Percentiles rank a stretch among this genome's conserved stretches.
Evolutionary conservation across 2,329 filamentous ascomycete genomes (phyloP).

Genomic region (Septoria petroselini): DNA sequence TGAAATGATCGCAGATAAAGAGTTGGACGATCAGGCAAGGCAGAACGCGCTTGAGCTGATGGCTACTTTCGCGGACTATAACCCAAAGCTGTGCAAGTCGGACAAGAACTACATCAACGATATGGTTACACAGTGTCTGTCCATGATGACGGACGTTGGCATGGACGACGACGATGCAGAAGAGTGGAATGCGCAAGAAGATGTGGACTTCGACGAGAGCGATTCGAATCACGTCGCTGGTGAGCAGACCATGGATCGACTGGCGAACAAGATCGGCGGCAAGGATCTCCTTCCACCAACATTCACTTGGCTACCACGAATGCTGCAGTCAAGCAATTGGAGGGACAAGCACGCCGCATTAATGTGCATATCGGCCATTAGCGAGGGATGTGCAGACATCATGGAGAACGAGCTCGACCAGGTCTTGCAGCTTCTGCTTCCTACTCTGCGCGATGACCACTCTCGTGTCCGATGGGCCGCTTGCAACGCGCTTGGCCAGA

Average conservation of each 20-base stretch:
- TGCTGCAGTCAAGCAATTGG: constrained; percentile 96
- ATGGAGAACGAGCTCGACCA: constrained; percentile 95
- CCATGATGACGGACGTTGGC: constrained; percentile 95
- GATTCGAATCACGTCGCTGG: constrained; percentile 96
- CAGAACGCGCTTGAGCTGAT: constrained; percentile 96
- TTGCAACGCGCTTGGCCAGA: constrained; percentile 97
- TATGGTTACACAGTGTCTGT: constrained; percentile 98
- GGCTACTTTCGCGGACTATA: constrained; percentile 95
- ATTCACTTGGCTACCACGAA: constrained; percentile 93
- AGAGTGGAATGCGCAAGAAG: constrained; percentile 90
- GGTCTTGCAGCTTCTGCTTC: constrained; percentile 90
- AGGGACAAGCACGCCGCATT: constrained; percentile 91
- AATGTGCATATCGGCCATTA: constrained; percentile 98
- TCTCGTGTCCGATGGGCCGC: constrained; percentile 95
- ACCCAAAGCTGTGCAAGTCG: constrained; percentile 90
- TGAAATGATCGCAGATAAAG: constrained; percentile 92
- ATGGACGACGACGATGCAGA: constrained; percentile 89
- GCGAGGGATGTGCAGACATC: constrained; percentile 89
- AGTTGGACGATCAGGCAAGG: constrained; percentile 80
- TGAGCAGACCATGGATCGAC: constrained; percentile 95
- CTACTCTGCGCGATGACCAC: constrained; percentile 82
- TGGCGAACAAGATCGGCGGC: constrained; percentile 97
- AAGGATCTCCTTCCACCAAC: constrained; percentile 86
- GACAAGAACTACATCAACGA: constrained; percentile 87
- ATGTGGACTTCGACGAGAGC: constrained; percentile 93